Conservation (phyloP, 306 rosid species). For the Cicer judaicum region DNA sequence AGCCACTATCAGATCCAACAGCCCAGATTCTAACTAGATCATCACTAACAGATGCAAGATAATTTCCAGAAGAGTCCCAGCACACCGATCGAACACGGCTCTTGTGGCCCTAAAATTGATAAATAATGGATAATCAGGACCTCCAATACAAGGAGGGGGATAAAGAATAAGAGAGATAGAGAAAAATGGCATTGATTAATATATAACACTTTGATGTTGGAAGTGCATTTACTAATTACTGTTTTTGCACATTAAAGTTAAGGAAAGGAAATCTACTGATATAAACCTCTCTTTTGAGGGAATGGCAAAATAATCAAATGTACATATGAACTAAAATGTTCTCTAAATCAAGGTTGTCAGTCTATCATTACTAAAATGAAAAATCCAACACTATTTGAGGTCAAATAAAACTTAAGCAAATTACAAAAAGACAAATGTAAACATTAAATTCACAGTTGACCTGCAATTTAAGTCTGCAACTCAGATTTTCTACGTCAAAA, state of each 20-base stretch:
- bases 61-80: slow-evolving; percentile 76
- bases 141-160: not conserved
- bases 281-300: not conserved
- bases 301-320: slow-evolving; percentile 4
- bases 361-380: not conserved
- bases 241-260: slow-evolving; percentile 1
- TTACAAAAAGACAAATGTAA: slow-evolving; percentile 1
- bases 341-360: slow-evolving; percentile 2
- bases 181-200: slow-evolving; percentile 6
- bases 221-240: slow-evolving; percentile 2
- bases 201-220: not conserved
- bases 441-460: slow-evolving; percentile 46
- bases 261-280: not conserved
- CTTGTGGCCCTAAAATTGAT: slow-evolving; percentile 70
- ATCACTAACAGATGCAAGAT: slow-evolving; percentile 77
- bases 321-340: slow-evolving; percentile 1
- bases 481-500: slow-evolving; percentile 66
- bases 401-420: slow-evolving; percentile 25
- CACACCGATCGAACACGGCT: slow-evolving; percentile 60
- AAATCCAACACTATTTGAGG: not conserved
- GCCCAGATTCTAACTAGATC: slow-evolving; percentile 69
- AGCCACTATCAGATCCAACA: slow-evolving; percentile 57
- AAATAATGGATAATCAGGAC: not conserved
- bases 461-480: slow-evolving; percentile 61
- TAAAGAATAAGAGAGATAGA: not conserved